Conservation (phyloP, 495 filamentous ascomycete genomes). For the Pyrenopolyporus hunteri region DNA sequence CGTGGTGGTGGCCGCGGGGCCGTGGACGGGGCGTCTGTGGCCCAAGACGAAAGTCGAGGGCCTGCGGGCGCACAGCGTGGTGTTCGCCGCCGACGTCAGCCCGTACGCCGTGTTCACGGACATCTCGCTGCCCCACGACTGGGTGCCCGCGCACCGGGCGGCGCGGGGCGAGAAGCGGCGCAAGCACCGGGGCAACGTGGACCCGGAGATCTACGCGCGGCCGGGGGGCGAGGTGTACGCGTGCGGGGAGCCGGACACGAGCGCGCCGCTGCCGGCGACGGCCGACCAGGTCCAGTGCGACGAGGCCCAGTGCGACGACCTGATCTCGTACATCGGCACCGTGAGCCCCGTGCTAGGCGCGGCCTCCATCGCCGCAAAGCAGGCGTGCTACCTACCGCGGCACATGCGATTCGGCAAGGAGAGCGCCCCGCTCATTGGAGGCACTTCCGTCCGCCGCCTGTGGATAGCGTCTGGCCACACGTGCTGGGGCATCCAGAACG, state of each 20-base stretch:
- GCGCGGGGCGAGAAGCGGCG: conserved; percentile 57
- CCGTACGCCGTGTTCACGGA: conserved; percentile 91
- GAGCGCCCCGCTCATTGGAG: conserved; percentile 75
- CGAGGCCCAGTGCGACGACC: conserved; percentile 79
- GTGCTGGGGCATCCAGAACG: conserved; percentile 99
- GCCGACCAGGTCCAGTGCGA: conserved; percentile 82
- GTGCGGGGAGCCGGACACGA: conserved; percentile 84
- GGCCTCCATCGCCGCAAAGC: conserved; percentile 78
- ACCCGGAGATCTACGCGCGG: conserved; percentile 92
- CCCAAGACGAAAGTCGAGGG: conserved; percentile 79
- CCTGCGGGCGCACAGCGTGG: conserved; percentile 87
- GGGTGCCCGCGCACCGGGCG: conserved; percentile 51
- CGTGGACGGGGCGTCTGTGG: conserved; percentile 81
- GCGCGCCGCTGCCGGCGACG: conserved; percentile 74
- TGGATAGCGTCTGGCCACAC: conserved; percentile 91
- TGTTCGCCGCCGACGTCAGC: conserved; percentile 78
- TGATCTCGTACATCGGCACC: conserved; percentile 78
- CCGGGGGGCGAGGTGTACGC: conserved; percentile 90
- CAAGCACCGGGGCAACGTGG: conserved; percentile 65
- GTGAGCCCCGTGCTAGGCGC: conserved; percentile 78
- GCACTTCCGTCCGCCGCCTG: conserved; percentile 74
- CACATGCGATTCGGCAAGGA: conserved; percentile 63
- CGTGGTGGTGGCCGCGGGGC: conserved; percentile 83
- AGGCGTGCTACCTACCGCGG: conserved; percentile 95
- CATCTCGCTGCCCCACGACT: conserved; percentile 74